Conservation (phyloP, 176 grass and related monocot genomes). For the Phoenix roebelenii region DNA sequence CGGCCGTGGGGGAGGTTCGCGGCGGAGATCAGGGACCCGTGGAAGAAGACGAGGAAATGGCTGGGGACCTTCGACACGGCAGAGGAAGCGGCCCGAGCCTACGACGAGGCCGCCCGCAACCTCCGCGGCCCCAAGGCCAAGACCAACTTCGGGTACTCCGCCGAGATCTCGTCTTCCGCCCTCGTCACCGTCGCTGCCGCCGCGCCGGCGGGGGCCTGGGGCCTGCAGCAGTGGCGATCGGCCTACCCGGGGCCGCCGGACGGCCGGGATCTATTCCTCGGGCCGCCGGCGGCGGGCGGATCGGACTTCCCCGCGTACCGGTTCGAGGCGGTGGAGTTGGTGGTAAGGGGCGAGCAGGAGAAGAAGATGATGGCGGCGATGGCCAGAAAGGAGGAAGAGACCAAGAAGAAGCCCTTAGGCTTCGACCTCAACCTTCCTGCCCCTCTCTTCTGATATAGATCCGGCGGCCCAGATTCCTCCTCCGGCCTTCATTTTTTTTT, state of each 20-base stretch:
- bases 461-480: background rate
- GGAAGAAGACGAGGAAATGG: conserved; percentile 27
- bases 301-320: conserved; percentile 3
- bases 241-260: background rate
- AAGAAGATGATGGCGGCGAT: background rate
- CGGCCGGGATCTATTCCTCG: conserved; percentile 8
- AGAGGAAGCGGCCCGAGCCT: conserved; percentile 23
- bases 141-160: conserved; percentile 16
- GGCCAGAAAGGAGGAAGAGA: background rate
- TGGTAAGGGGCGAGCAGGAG: background rate
- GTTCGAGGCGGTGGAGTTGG: background rate
- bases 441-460: conserved; percentile 8
- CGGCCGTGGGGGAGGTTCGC: conserved; percentile 23
- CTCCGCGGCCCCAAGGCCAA: conserved; percentile 20
- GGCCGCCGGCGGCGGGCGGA: background rate
- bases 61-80: conserved; percentile 26
- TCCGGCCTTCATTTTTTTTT: background rate
- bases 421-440: conserved; percentile 11
- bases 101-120: conserved; percentile 20
- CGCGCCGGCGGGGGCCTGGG: background rate
- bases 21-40: conserved; percentile 23
- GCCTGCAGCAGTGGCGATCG: background rate
- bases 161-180: background rate
- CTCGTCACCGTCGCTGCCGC: background rate
- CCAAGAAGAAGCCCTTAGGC: background rate